These are phyloP conservation scores for Colletotrichum trifolii DNA, from an alignment of 2,329 filamentous ascomycete species.

Conservation along the genomic window DNA sequence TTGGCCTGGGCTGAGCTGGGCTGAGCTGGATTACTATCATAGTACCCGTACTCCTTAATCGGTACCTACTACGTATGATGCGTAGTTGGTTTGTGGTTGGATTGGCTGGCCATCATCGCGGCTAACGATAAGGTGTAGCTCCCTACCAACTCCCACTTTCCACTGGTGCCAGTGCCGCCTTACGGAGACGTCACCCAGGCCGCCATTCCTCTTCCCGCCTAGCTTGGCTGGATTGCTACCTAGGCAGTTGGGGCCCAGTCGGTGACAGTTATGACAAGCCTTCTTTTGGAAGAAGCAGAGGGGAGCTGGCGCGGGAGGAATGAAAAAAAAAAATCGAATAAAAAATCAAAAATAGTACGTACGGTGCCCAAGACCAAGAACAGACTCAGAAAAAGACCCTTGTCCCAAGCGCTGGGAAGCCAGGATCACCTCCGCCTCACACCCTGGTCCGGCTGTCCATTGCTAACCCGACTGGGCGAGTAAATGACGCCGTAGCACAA, in stretches of 20 bases:
- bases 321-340: too few species aligned
- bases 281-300: conserved; percentile 19
- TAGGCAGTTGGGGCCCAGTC: conserved; percentile 18
- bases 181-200: not conserved
- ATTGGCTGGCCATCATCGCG: conserved; percentile 18
- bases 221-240: too few species aligned
- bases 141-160: conserved; percentile 19
- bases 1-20: not conserved
- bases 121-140: conserved; percentile 26
- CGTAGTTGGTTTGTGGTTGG: too few species aligned
- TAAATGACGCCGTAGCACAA: conserved; percentile 35
- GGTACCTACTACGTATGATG: too few species aligned
- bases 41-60: too few species aligned
- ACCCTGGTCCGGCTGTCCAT: conserved; percentile 27
- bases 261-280: conserved; percentile 33
- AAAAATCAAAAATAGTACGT: too few species aligned
- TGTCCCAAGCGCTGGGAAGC: not conserved
- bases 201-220: too few species aligned
- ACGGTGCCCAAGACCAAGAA: not conserved
- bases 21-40: too few species aligned
- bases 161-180: not conserved
- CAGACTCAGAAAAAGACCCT: conserved; percentile 10
- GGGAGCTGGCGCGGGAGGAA: too few species aligned
- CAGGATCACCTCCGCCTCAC: conserved; percentile 20
- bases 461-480: conserved; percentile 30